A percentile compares a stretch with the other conserved stretches of the same genome.
Conservation (phyloP, 495 filamentous ascomycete species). For the Podospora pseudocomata region DNA sequence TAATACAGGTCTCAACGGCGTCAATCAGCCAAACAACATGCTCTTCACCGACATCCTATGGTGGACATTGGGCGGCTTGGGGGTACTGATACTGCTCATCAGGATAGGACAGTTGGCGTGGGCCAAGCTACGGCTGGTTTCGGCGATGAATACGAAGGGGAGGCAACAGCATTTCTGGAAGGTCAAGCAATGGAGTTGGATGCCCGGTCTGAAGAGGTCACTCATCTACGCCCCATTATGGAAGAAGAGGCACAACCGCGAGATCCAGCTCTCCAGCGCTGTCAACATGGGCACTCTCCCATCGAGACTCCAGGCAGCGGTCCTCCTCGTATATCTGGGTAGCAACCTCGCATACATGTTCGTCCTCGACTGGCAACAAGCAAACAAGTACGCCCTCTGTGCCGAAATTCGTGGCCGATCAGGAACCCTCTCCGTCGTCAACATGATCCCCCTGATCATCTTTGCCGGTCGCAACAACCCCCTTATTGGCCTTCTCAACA, state of each 20-base stretch:
- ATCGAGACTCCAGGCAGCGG: slow-evolving; percentile 71
- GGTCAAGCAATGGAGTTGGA: slow-evolving; percentile 44
- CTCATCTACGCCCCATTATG: slow-evolving; percentile 82
- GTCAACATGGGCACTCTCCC: slow-evolving; percentile 84
- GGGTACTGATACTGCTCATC: slow-evolving; percentile 42
- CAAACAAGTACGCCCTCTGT: slow-evolving; percentile 50
- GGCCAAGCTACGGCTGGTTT: slow-evolving; percentile 46
- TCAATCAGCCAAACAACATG: slow-evolving; percentile 48
- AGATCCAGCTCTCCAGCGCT: slow-evolving; percentile 72
- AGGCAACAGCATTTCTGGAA: slow-evolving; percentile 50
- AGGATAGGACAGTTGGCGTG: slow-evolving; percentile 44
- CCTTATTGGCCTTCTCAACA: slow-evolving; percentile 72
- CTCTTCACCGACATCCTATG: slow-evolving; percentile 47
- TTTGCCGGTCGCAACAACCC: slow-evolving; percentile 91
- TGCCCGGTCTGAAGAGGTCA: slow-evolving; percentile 66
- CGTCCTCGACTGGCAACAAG: slow-evolving; percentile 53
- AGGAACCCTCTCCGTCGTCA: slow-evolving; percentile 76
- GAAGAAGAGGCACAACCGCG: slow-evolving; percentile 78
- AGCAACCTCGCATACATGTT: slow-evolving; percentile 66
- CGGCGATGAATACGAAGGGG: slow-evolving; percentile 44
- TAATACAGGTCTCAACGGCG: slow-evolving; percentile 47
- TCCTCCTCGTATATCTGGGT: slow-evolving; percentile 61
- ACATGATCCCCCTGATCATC: slow-evolving; percentile 87
- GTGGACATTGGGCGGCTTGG: slow-evolving; percentile 49
- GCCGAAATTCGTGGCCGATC: slow-evolving; percentile 73